phyloP scores from a whole-genome alignment of 306 rosid species.

The Quercus ilex region DNA sequence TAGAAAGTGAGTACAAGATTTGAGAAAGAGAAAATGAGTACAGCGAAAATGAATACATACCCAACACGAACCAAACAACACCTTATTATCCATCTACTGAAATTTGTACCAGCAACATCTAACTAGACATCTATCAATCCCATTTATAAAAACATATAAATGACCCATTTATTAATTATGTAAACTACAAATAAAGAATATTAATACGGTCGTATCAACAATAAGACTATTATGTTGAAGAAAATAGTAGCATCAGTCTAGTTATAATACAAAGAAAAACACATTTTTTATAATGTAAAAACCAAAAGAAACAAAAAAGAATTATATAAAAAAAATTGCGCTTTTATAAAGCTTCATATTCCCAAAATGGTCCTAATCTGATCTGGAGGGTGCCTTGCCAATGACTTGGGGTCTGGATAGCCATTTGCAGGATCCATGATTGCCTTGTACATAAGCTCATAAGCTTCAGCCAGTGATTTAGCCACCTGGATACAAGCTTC shows the following conservation, averaged over 20 bases:
- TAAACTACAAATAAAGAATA: neutral
- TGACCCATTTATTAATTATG: neutral
- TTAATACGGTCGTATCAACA: neutral
- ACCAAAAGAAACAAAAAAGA: neutral
- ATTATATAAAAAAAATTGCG: neutral
- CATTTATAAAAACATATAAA: neutral
- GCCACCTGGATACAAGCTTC: slow-evolving; percentile 86
- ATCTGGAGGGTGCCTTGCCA: slow-evolving; percentile 98
- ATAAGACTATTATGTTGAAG: neutral
- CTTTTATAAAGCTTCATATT: slow-evolving; percentile 41
- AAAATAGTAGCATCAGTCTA: neutral
- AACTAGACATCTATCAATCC: neutral
- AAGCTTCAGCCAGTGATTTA: slow-evolving; percentile 69
- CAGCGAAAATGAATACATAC: no score
- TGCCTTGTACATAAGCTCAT: slow-evolving; percentile 70
- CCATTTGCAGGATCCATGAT: slow-evolving; percentile 88
- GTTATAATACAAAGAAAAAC: neutral
- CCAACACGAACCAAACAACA: neutral
- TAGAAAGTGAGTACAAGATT: no score
- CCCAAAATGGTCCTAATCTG: slow-evolving; percentile 98
- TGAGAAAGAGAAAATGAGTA: no score
- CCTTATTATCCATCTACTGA: neutral
- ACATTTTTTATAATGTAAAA: neutral
- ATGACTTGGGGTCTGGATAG: slow-evolving; percentile 77
- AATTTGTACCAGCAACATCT: neutral